phyloP scores from a whole-genome alignment of 2,329 filamentous ascomycete genomes.

The Paradendryphiella salina region DNA sequence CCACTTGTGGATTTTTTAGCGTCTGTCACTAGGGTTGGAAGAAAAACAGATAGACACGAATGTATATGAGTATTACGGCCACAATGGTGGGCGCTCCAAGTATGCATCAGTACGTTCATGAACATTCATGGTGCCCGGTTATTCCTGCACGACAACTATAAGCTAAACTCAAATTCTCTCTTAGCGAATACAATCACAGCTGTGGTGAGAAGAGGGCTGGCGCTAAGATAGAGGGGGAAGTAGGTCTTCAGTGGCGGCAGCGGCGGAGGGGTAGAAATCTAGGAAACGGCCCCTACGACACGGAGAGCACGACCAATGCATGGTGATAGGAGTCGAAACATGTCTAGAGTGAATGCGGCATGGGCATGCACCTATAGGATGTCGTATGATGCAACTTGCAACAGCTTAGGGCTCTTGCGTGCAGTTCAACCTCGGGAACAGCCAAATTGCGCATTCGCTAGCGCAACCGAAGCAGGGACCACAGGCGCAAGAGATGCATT shows the following conservation, averaged over 20 bases:
- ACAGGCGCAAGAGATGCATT: conserved; percentile 30
- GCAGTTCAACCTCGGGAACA: conserved; percentile 31
- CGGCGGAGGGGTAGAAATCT: conserved; percentile 19
- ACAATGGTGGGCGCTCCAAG: background rate
- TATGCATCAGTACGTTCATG: background rate
- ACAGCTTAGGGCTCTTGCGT: conserved; percentile 14
- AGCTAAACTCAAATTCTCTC: no score
- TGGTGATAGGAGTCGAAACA: conserved; percentile 7
- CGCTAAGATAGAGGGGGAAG: background rate
- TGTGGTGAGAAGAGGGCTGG: background rate
- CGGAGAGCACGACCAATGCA: background rate
- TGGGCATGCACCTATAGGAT: conserved; percentile 7
- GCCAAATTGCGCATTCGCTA: conserved; percentile 32
- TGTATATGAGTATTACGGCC: conserved; percentile 6
- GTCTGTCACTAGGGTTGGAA: background rate
- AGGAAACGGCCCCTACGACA: conserved; percentile 10
- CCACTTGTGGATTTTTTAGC: background rate
- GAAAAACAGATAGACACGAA: conserved; percentile 16
- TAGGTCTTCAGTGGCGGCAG: conserved; percentile 23
- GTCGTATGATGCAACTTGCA: conserved; percentile 20
- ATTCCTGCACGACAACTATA: no score
- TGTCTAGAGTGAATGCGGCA: conserved; percentile 22
- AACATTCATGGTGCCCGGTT: no score
- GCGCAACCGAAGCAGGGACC: conserved; percentile 29
- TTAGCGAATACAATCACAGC: no score